Base-by-base conservation (phyloP, 2,329 filamentous ascomycete species). In the Stagonosporopsis rhizophila region DNA sequence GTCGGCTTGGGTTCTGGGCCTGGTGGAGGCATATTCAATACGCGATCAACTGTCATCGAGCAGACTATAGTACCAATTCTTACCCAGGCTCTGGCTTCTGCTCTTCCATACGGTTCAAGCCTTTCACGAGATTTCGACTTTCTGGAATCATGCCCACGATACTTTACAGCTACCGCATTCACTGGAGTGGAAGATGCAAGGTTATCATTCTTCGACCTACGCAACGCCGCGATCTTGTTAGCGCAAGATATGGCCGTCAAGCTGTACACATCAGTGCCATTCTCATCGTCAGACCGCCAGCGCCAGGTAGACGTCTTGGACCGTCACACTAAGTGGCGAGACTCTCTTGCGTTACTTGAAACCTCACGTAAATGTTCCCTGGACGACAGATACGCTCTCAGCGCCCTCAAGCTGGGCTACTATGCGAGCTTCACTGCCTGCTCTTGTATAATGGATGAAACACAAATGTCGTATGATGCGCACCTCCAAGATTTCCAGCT, bases 11-110 rank as follows among this genome's bases (percentile, higher is more conserved):
- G 7, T 9, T 14, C n/a, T 7, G 19, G 15, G 9, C 15, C 22
- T 48, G 12, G n/a, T 32, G 44, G 44, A 34, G 6, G 23, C 23
- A 8, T 2, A 25, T 42, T 42, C 42, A 20, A 23, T 28, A 23
- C 41, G n/a, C 34, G 32, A 0, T 30, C 28, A 12, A 25, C 28
- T 19, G 51, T 60, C 39, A 60, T 65, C 11, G 59, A 62, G 28
- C 47, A 59, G 12, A 52, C 49, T 1, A 37, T 68, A 4, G 44
- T 61, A 2, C 62, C 64, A 4, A 58, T 69, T 3, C 62, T 65
- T 30, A 64, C 54, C 1, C 47, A 57, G 50, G 50, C 40, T 15
- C 59, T 68, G 14, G 34, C 58, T 4, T 53, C 54, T 23, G 61
- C 56, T 2, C 45, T 68, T 6, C 20, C 65, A 7, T 59, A 52